Conservation (phyloP, 2,329 filamentous ascomycete species). For the Emmonsiellopsis sp. region DNA sequence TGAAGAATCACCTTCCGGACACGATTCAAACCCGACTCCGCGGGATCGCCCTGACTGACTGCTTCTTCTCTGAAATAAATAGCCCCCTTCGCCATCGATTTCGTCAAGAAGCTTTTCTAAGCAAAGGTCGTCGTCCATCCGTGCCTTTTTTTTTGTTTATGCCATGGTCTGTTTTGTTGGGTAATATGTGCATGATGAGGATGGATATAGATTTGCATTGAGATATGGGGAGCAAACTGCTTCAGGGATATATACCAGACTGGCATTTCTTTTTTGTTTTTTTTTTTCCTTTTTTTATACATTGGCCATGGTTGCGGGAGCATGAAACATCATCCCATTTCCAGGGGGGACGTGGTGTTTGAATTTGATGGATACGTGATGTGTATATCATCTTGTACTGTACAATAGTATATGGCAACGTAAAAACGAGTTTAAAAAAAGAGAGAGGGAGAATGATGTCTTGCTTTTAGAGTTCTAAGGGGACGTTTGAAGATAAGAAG, state of each 20-base stretch:
- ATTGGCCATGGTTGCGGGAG: too few relatives aligned
- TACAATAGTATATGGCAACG: conserved; percentile 5
- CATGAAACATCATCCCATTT: too few relatives aligned
- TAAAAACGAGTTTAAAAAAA: background rate
- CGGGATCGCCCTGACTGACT: background rate
- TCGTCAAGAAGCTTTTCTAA: conserved; percentile 39
- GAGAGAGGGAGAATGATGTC: conserved; percentile 1
- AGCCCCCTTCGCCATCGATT: conserved; percentile 43
- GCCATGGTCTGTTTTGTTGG: background rate
- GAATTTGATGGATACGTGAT: background rate
- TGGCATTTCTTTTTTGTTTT: too few relatives aligned
- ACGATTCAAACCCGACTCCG: background rate
- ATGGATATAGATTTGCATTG: background rate
- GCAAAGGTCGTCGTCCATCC: background rate
- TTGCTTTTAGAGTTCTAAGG: conserved; percentile 1
- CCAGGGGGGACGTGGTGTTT: too few relatives aligned
- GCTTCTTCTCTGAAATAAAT: background rate
- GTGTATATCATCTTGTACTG: background rate
- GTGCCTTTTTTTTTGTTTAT: background rate
- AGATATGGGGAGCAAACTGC: background rate
- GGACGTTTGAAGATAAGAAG: background rate
- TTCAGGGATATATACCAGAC: too few relatives aligned
- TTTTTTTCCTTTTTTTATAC: too few relatives aligned
- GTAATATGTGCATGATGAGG: background rate
- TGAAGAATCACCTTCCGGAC: background rate